Percentiles rank a stretch among this genome's conserved stretches.
These are phyloP conservation scores for Scalesia atractyloides DNA, from an alignment of 129 eudicot species.

Conservation along the genomic window DNA sequence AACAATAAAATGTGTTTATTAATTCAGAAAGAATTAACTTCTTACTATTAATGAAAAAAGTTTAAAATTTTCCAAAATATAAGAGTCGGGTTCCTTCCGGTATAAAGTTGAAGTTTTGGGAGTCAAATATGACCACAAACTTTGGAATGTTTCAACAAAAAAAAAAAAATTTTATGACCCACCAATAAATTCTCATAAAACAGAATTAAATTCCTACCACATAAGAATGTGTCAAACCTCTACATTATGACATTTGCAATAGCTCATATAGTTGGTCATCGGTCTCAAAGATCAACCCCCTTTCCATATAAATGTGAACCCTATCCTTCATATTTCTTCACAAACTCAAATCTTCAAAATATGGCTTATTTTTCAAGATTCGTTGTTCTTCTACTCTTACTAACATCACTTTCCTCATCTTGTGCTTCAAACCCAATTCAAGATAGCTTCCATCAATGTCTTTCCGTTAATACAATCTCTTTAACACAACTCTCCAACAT, in stretches of 20 bases:
- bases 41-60: no score
- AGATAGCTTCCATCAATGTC: conserved; percentile 11
- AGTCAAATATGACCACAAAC: not conserved
- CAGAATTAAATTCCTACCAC: not conserved
- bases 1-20: no score
- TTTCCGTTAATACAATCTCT: not conserved
- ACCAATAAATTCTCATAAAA: not conserved
- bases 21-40: no score
- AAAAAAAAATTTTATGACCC: not conserved
- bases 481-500: conserved; percentile 16
- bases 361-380: conserved; percentile 3
- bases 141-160: conserved; percentile 6
- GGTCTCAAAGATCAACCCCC: conserved; percentile 10
- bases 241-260: conserved; percentile 19
- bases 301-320: conserved; percentile 11
- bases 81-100: not conserved
- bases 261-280: conserved; percentile 2
- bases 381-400: not conserved
- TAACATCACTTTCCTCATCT: conserved; percentile 1
- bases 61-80: not conserved
- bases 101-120: not conserved
- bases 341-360: not conserved
- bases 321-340: conserved; percentile 3
- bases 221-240: not conserved
- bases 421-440: conserved; percentile 4